Evolutionary conservation across 192 early-diverging fungal genomes (phyloP), one percentile per base, ranked within the genome.

Genomic region (Neocallimastix lanati): DNA sequence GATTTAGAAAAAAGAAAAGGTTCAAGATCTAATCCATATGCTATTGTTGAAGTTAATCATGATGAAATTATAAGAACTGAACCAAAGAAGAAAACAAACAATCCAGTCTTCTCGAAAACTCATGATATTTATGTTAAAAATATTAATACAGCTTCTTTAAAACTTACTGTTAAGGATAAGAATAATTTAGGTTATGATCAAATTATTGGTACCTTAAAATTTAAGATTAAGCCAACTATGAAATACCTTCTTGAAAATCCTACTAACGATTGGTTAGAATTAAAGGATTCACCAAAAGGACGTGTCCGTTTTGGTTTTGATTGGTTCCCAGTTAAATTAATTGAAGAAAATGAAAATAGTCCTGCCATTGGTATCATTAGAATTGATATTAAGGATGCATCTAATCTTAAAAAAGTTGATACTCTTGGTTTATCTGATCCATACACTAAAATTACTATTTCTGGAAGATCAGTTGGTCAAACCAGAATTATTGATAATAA

Each of bases 401-500:
- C 92, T 36, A 87, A 89, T 25, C 83, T 98, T 76, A 89, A 90
- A 81, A 98, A 98, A 37, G 94, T 94, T 16, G 96, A 98, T 83
- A 88, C 88, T 15, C 83, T 93, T 77, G 90, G 92, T 82, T 95
- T 93, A 85, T 96, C 95, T 2, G 96, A 99, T 80, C 97, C 97
- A 27, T 99, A 97, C 85, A 87, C 90, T 38, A 90, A 92, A 77
- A 85, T 98, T 25, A 85, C 91, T 82, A 85, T 92, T 33, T 86
- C 87, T 40, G 86, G 87, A 79, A 82, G 86, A 67, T 80, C 87
- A n/a, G 86, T 94, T 78, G 93, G 89, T 40, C 89, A 90, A 30
- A 96, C 95, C 16, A 91, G 93, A 36, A 88, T 92, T 82, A 93
- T 94, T 81, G 89, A 93, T n/a, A 92, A 94, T 81, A 91, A 93